Percentiles rank a stretch among this genome's conserved stretches.
Evolutionary conservation across 805 yeast genomes (phyloP).

Genomic region (Candida vartiovaarae): DNA sequence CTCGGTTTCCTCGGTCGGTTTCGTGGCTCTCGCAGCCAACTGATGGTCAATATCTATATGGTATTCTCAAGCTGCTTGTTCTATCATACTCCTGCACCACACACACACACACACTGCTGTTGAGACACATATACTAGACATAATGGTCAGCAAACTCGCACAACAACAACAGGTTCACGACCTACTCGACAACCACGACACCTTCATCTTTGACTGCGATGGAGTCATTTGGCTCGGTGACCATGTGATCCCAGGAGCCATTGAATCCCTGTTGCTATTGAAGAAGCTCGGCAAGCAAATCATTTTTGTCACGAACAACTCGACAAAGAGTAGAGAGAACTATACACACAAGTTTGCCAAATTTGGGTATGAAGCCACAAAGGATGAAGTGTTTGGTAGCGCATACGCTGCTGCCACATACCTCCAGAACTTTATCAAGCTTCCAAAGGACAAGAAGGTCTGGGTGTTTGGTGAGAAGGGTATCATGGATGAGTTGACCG

Average conservation of each 20-base stretch:
- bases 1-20: too few species aligned
- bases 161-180: conserved; percentile 38
- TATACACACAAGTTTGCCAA: conserved; percentile 71
- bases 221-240: conserved; percentile 95
- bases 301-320: conserved; percentile 91
- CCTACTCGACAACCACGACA: conserved; percentile 64
- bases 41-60: too few species aligned
- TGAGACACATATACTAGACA: not conserved
- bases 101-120: too few species aligned
- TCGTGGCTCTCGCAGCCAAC: too few species aligned
- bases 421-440: conserved; percentile 63
- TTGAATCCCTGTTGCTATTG: conserved; percentile 66
- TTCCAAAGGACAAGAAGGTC: conserved; percentile 71
- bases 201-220: conserved; percentile 92
- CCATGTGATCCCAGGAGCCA: conserved; percentile 68
- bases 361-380: conserved; percentile 35
- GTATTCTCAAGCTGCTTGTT: too few species aligned
- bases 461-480: conserved; percentile 91
- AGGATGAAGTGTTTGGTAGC: conserved; percentile 81
- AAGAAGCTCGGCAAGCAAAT: conserved; percentile 51
- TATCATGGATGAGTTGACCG: conserved; percentile 68
- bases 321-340: conserved; percentile 78
- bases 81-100: too few species aligned
- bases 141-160: too few species aligned
- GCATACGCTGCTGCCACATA: conserved; percentile 90